Evolutionary conservation across 306 rosid genomes (phyloP), one percentile per base, ranked within the genome.

Genomic region (Trichosanthes cucumerina): DNA sequence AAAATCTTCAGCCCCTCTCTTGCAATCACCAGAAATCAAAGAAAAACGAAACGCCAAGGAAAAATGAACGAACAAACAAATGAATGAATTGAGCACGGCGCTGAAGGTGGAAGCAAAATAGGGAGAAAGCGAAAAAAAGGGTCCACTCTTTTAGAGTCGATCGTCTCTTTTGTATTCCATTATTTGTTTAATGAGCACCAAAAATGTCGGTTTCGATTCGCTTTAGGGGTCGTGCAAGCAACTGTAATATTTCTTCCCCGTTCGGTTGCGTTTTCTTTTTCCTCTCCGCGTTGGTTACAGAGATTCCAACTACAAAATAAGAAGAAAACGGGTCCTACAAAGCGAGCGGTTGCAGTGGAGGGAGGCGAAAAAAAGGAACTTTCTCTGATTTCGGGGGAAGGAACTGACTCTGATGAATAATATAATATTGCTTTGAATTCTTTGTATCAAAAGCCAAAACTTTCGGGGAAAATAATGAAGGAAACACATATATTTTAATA

Each of bases 191-290:
- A 16, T 49, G 59, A 46, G 26, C 7, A 70, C 50, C 57, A 24
- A 44, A 70, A 47, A 56, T 18, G 72, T 82, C 38, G 65, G 82
- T 60, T 80, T 71, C 2, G 24, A 77, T 41, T 79, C 77, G 88
- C 70, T 80, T 84, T 18, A 70, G 84, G 82, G 85, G 84, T 84
- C 91, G 89, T 86, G 86, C 84, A 87, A 84, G 87, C 98, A 81
- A 91, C 85, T 78, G 85, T 79, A 34, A 69, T 58, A 53, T 79
- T 9, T 19, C 49, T 54, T 16, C 68, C 31, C 69, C 63, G 79
- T 72, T 79, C 78, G 79, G 78, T 76, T 18, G 79, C 82, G 70
- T 81, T 79, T 77, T 73, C 80, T 83, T 85, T 49, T 58, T 75
- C 46, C 78, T 49, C 79, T 80, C 81, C 74, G 88, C 89, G 79